phyloP scores from a whole-genome alignment of 164 flowering plant genomes.

The Annona squamosa region DNA sequence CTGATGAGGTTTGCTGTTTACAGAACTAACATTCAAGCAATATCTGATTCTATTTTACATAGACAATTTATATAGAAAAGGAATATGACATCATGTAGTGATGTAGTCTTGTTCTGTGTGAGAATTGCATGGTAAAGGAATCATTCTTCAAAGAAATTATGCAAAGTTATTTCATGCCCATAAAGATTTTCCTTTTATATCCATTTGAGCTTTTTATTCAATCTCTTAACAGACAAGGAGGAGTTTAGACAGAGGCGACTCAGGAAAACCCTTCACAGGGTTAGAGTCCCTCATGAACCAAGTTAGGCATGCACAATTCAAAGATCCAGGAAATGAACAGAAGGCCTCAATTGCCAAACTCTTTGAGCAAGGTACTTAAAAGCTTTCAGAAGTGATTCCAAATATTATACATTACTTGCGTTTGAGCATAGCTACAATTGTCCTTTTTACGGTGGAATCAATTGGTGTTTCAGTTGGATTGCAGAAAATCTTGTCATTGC shows the following conservation, averaged over 20 bases:
- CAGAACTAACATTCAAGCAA: not conserved
- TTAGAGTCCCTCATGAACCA: constrained; percentile 56
- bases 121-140: not conserved
- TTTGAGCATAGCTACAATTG: not conserved
- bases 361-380: constrained; percentile 27
- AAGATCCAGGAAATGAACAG: constrained; percentile 54
- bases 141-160: not conserved
- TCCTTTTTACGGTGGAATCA: not conserved
- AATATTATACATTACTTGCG: not conserved
- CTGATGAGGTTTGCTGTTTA: constrained; percentile 66
- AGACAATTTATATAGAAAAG: too few relatives aligned
- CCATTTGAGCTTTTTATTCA: not conserved
- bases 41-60: not conserved
- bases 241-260: constrained; percentile 52
- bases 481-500: constrained; percentile 91
- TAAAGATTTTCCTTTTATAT: not conserved
- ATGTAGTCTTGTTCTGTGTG: not conserved
- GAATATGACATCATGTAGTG: not conserved
- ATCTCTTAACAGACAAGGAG: constrained; percentile 51
- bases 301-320: constrained; percentile 36
- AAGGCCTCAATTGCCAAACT: constrained; percentile 80
- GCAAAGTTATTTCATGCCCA: not conserved
- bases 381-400: not conserved
- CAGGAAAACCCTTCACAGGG: constrained; percentile 29
- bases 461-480: constrained; percentile 62